Evolutionary conservation across 345 rosid genomes (phyloP).

Genomic region (Triadica sebifera): DNA sequence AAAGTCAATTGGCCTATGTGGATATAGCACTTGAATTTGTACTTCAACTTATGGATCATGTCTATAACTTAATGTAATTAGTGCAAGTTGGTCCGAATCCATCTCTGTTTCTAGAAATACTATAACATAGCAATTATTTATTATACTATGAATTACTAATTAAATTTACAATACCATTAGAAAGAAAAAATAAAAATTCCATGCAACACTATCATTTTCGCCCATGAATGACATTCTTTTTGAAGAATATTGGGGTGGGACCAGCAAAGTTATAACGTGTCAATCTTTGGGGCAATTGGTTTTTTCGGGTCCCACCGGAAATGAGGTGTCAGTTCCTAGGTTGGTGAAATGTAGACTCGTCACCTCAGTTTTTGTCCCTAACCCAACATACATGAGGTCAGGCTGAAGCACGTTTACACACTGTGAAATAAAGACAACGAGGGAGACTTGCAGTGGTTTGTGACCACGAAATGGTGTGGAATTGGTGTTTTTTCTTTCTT

Average conservation of each 20-base stretch:
- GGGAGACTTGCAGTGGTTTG: background rate
- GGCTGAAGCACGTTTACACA: conserved; percentile 1
- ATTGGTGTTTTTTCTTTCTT: no score
- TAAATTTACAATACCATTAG: no score
- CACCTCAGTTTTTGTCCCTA: background rate
- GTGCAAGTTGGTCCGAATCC: conserved; percentile 29
- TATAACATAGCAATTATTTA: background rate
- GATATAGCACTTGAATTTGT: conserved; percentile 25
- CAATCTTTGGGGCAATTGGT: background rate
- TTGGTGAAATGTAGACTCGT: conserved; percentile 20
- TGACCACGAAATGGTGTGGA: background rate
- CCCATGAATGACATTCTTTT: no score
- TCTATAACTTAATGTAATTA: conserved; percentile 47
- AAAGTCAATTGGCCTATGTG: conserved; percentile 29
- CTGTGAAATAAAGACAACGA: background rate
- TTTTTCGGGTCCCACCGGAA: background rate
- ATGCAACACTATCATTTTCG: no score
- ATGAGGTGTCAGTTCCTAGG: conserved; percentile 3
- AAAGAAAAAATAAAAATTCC: no score
- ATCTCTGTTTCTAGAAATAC: conserved; percentile 3
- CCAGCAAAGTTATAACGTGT: conserved; percentile 26
- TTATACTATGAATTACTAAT: no score
- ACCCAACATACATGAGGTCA: conserved; percentile 11
- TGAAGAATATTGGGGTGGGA: background rate
- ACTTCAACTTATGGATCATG: conserved; percentile 39